phyloP scores from a whole-genome alignment of 768 basidiomycete species.

The Serendipita sp. region DNA sequence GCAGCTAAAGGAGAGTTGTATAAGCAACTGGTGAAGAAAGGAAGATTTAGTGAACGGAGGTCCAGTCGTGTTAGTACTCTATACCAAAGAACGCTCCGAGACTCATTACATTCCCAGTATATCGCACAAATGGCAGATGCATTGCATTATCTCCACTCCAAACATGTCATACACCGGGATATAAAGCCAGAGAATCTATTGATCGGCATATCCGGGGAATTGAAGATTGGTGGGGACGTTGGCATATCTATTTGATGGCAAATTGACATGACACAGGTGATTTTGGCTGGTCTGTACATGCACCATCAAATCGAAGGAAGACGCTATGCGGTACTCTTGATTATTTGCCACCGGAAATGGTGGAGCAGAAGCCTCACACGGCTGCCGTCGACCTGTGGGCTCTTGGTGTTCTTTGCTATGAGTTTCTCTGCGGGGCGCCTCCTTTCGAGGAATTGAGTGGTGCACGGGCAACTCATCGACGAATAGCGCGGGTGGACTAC shows the following conservation, averaged over 20 bases:
- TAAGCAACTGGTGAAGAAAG: slow-evolving; percentile 78
- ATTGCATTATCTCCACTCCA: slow-evolving; percentile 74
- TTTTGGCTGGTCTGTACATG: slow-evolving; percentile 4
- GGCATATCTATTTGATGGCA: background rate
- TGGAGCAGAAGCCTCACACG: slow-evolving; percentile 76
- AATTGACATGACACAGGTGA: background rate
- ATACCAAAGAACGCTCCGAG: background rate
- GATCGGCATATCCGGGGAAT: slow-evolving; percentile 83
- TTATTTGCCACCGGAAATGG: slow-evolving; percentile 98
- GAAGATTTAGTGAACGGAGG: slow-evolving; percentile 75
- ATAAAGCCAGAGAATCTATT: slow-evolving; percentile 98
- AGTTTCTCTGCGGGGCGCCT: slow-evolving; percentile 74
- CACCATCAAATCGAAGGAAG: slow-evolving; percentile 29
- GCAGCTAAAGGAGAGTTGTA: slow-evolving; percentile 95
- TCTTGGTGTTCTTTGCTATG: slow-evolving; percentile 88
- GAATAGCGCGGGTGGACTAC: slow-evolving; percentile 80
- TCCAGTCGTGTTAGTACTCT: slow-evolving; percentile 35
- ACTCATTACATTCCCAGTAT: slow-evolving; percentile 33
- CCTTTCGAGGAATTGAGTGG: slow-evolving; percentile 78
- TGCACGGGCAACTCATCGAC: slow-evolving; percentile 62
- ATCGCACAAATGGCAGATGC: slow-evolving; percentile 98
- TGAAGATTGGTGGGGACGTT: slow-evolving; percentile 73
- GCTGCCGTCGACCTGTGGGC: slow-evolving; percentile 95
- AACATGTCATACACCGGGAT: slow-evolving; percentile 96
- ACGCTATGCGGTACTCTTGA: slow-evolving; percentile 94